Base-by-base conservation (phyloP, 306 rosid genomes). In the Sophora flavescens region DNA sequence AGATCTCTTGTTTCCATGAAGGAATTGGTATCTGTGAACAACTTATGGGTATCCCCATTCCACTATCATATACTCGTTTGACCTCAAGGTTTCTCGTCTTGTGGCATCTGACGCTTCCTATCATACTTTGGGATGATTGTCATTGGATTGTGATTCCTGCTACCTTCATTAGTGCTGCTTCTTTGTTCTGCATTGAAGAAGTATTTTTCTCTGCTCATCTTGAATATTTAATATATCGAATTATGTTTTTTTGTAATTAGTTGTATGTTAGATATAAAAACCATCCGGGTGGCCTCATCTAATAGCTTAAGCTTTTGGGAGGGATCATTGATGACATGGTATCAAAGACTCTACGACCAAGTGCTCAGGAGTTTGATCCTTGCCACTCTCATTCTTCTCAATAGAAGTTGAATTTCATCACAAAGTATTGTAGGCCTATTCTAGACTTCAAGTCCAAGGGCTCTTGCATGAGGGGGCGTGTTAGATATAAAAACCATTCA, bases 61-160 rank as follows among this genome's bases (percentile, higher is more conserved):
- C 98, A 12, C 84, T 93, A 33, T 89, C 98, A 42, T 93, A 93
- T 76, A 93, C 98, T 5, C 97, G 98, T 72, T 84, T 93, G 90
- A 93, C 98, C 36, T 93, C 98, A 61, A 84, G 98, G 82, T 87
- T 93, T 81, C 93, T 93, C 56, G 93, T 93, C 79, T 82, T 93
- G 14, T 93, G 98, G 98, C 92, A 91, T 84, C 68, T 93, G 44
- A 93, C 96, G 4, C 98, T 93, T 9, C 98, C 98, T 47, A 68
- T 93, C 87, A 93, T 91, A 74, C 96, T 93, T 22, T 93, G 98
- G 98, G 97, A 93, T 76, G 98, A 91, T 41, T 93, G 98, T 72
- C 97, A 87, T 6, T 93, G 98, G 98, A 85, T 93, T 63, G 98
- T 93, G 36, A 88, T 93, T 86, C 98, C 98, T 42, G 97, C 98